Evolutionary conservation across 495 filamentous ascomycete genomes (phyloP).

Genomic region (Bacidia gigantensis): DNA sequence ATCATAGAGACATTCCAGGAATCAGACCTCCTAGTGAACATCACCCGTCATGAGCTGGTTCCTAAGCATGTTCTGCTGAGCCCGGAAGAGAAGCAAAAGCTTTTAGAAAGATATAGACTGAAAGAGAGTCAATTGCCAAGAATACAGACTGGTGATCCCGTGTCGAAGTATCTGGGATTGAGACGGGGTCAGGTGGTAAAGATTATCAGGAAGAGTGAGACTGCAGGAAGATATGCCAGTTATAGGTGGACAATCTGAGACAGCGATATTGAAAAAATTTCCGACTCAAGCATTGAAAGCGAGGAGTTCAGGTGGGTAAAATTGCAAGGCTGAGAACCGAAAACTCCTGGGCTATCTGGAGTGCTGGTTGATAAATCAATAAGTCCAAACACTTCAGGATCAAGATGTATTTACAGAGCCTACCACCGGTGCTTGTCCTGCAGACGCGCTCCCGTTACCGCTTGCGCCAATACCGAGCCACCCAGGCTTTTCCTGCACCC

Average conservation of each 20-base stretch:
- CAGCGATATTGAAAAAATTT: no score
- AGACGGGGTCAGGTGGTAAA: conserved; percentile 93
- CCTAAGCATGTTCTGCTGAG: conserved; percentile 86
- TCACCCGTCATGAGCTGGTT: conserved; percentile 93
- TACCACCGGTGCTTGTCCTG: conserved; percentile 46
- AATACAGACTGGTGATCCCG: conserved; percentile 81
- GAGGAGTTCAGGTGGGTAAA: neutral
- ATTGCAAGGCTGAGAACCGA: neutral
- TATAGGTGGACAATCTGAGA: conserved; percentile 51
- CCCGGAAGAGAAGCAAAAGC: conserved; percentile 68
- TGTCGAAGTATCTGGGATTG: conserved; percentile 82
- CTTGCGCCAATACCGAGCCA: conserved; percentile 34
- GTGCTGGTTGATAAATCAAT: neutral
- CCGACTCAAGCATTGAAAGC: no score
- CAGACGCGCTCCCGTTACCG: conserved; percentile 31
- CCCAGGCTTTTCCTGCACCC: conserved; percentile 50
- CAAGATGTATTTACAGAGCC: no score
- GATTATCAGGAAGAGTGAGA: conserved; percentile 76
- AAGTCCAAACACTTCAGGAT: neutral
- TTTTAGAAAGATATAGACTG: conserved; percentile 78
- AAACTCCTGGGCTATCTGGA: neutral
- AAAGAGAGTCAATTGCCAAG: conserved; percentile 95
- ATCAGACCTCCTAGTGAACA: conserved; percentile 91
- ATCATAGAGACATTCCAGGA: conserved; percentile 91
- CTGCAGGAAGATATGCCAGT: conserved; percentile 43